phyloP scores from a whole-genome alignment of 2,329 filamentous ascomycete genomes.

The Fonsecaea multimorphosa region DNA sequence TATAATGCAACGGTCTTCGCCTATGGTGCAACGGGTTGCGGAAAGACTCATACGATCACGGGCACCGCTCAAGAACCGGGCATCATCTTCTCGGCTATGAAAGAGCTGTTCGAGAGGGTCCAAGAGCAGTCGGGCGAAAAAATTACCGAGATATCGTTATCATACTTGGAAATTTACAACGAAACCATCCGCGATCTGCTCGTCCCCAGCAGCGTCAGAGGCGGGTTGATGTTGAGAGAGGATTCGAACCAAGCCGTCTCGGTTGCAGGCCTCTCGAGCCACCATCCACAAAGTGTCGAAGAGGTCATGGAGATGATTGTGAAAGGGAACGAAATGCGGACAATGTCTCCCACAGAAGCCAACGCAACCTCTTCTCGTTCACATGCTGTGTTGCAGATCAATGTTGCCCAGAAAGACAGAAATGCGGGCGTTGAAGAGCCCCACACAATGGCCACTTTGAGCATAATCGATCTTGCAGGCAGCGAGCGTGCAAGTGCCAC shows the following conservation, averaged over 20 bases:
- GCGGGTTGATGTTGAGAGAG: slow-evolving; percentile 88
- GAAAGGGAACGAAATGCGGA: slow-evolving; percentile 89
- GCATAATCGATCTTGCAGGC: slow-evolving; percentile 95
- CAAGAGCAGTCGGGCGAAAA: slow-evolving; percentile 85
- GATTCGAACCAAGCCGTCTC: slow-evolving; percentile 93
- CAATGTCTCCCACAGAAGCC: slow-evolving; percentile 94
- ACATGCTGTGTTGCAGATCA: slow-evolving; percentile 96
- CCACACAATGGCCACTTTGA: slow-evolving; percentile 96
- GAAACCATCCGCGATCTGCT: slow-evolving; percentile 96
- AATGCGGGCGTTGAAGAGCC: slow-evolving; percentile 93
- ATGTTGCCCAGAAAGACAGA: slow-evolving; percentile 89
- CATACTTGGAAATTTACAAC: slow-evolving; percentile 98
- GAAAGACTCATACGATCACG: slow-evolving; percentile 97
- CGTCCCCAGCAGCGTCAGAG: slow-evolving; percentile 81
- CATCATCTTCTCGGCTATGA: slow-evolving; percentile 99
- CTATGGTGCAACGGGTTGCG: slow-evolving; percentile 96
- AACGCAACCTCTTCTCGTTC: slow-evolving; percentile 98
- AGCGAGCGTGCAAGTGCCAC: slow-evolving; percentile 96
- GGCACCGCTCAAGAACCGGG: slow-evolving; percentile 91
- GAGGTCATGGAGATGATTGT: slow-evolving; percentile 99
- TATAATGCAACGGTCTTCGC: slow-evolving; percentile 99
- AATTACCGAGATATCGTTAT: slow-evolving; percentile 85
- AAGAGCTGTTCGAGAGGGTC: slow-evolving; percentile 97
- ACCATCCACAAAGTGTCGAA: slow-evolving; percentile 86
- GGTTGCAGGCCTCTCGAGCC: slow-evolving; percentile 87